Percentiles rank a stretch among this genome's conserved stretches.
Conservation (phyloP, 116 monocot species). For the Thalassia testudinum region DNA sequence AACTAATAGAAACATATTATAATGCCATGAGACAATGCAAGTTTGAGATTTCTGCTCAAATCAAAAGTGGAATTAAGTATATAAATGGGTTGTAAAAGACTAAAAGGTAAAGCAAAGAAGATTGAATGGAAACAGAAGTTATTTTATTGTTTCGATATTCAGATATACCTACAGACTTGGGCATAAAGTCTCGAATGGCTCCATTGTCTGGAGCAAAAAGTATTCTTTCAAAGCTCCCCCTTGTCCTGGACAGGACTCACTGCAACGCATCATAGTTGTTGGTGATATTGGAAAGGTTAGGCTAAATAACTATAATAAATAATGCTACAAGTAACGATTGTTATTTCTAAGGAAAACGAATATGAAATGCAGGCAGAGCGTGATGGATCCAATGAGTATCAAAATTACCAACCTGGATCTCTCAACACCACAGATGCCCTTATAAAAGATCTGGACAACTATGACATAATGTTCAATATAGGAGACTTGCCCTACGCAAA, state of each 20-base stretch:
- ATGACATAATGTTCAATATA: constrained; percentile 14
- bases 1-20: no score
- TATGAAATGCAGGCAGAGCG: constrained; percentile 4
- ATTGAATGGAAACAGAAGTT: no score
- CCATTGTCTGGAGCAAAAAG: constrained; percentile 15
- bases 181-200: constrained; percentile 17
- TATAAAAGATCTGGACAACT: constrained; percentile 14
- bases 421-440: constrained; percentile 22
- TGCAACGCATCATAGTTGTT: constrained; percentile 30
- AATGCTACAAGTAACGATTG: no score
- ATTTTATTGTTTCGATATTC: no score
- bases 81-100: no score
- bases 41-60: no score
- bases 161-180: constrained; percentile 34
- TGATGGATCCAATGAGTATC: constrained; percentile 27
- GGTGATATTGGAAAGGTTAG: constrained; percentile 44
- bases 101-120: no score
- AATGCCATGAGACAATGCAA: no score
- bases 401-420: constrained; percentile 13
- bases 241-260: constrained; percentile 36
- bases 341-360: no score
- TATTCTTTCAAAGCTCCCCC: constrained; percentile 36
- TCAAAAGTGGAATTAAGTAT: no score
- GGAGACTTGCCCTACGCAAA: constrained; percentile 24
- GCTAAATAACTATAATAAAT: neutral